Base-by-base conservation (phyloP, 1,139 yeast genomes). In the Pichia sp. region DNA sequence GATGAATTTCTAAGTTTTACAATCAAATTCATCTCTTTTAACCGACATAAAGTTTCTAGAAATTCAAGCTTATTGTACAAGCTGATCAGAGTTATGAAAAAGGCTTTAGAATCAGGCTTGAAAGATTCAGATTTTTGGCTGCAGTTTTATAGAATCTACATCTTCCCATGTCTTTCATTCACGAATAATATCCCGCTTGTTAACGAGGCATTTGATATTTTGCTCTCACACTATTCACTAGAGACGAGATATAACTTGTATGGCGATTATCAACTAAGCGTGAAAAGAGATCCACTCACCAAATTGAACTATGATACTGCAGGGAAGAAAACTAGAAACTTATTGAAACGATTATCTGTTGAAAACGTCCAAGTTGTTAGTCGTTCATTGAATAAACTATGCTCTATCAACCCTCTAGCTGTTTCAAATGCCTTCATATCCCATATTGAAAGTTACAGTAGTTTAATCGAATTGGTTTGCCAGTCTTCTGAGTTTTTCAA, bases 401-500 rank as follows among this genome's bases (percentile, higher is more conserved):
- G 96, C 0, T 85, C 85, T 58, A 76, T 88, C n/a, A 90, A 90
- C 65, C 99, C 99, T 0, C 68, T 93, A 32, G 89, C 96, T 1
- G 82, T 95, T 36, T 80, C 87, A 41, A 70, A 77, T 43, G 79
- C 87, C 1, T 76, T 85, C 44, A 73, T 86, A 31, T 81, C 80
- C 55, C 92, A 85, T 64, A 84, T 93, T 58, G 99, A 95, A 68
- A 90, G 96, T 72, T 95, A 93, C 66, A 97, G 88, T 66, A 93
- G 90, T 66, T 79, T 90, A 61, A 89, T 85, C 53, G 84, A 81
- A 47, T 75, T 90, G 55, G 84, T 93, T 10, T 92, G 90, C 10
- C 87, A 86, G 54, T 83, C 96, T 2, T 92, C 97, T 0, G 75
- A 85, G 49, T 87, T 84, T 64, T 89, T 90, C 67, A 87, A 86